Base-by-base conservation (phyloP, 345 rosid genomes). In the Brassica juncea region DNA sequence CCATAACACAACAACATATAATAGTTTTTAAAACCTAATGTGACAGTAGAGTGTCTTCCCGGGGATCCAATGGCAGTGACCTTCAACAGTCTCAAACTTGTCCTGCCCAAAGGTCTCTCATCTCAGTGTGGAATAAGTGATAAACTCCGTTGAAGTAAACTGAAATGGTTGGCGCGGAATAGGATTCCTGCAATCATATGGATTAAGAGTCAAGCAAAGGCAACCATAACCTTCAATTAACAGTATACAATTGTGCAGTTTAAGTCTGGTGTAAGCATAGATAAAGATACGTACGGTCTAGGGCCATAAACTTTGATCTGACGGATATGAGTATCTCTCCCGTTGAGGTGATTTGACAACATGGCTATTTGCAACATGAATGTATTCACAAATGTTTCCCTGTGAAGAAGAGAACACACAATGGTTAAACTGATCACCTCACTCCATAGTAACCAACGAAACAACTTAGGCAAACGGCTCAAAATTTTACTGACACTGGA, bases 281-380 rank as follows among this genome's bases (percentile, higher is more conserved):
- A 14, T 19, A 14, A 2, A 39, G 31, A 10, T 34, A 82, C 91
- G 14, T 68, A 90, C 93, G 81, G 90, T 80, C 86, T 86, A 80
- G 98, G 95, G 30, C 94, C 95, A 39, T 91, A 91, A 77, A 93
- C 89, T 89, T 90, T 94, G 89, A 94, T 94, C 85, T 94, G 98
- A 49, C 92, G 92, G 27, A 91, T 80, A 82, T 91, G 98, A 68
- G 97, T 90, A 82, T 94, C 95, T 78, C 94, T 85, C 77, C 98
- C 97, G 5, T 90, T 90, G n/a, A 89, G 91, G 62, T 90, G 95
- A 85, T 91, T 93, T 6, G 97, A 92, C 73, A 92, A 77, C 64
- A 93, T 86, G 4, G 88, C 93, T 60, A 96, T 88, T 86, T 93
- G 99, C 76, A 92, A 64, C 94, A 95, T 92, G 58, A 90, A 93